These are phyloP conservation scores for Hypoxylon rubiginosum DNA, from an alignment of 2,329 filamentous ascomycete genomes.

Conservation along the genomic window DNA sequence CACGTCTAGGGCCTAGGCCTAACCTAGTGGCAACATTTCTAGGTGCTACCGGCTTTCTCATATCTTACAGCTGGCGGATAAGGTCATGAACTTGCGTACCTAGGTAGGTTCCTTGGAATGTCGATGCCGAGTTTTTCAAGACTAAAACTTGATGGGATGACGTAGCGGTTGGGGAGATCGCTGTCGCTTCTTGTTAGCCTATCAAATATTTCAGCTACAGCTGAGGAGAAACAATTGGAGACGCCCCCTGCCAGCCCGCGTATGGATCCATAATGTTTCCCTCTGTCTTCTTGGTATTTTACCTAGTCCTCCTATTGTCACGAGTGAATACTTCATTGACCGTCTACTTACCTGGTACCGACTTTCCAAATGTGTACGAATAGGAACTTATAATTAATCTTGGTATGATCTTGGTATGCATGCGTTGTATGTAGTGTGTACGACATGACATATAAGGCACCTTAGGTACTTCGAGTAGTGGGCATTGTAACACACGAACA, in stretches of 20 bases:
- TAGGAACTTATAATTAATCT: neutral
- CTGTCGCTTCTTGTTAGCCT: constrained; percentile 23
- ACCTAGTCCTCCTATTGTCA: neutral
- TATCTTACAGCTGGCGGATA: neutral
- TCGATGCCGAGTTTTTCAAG: constrained; percentile 10
- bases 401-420: neutral
- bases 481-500: neutral
- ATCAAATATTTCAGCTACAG: constrained; percentile 19
- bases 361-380: neutral
- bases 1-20: constrained; percentile 7
- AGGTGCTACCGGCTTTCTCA: neutral
- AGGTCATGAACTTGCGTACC: neutral
- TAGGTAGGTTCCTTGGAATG: constrained; percentile 23
- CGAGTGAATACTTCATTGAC: neutral
- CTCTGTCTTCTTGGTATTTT: neutral
- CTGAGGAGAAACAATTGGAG: constrained; percentile 29
- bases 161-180: constrained; percentile 32
- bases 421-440: neutral
- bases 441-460: neutral
- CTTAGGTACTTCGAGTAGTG: neutral
- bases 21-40: constrained; percentile 11
- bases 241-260: too few relatives aligned
- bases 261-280: neutral
- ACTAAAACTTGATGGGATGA: constrained; percentile 28
- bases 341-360: too few relatives aligned